Evolutionary conservation across 306 rosid species (phyloP), one percentile per base, ranked within the genome.

Genomic region (Casuarina cunninghamiana): DNA sequence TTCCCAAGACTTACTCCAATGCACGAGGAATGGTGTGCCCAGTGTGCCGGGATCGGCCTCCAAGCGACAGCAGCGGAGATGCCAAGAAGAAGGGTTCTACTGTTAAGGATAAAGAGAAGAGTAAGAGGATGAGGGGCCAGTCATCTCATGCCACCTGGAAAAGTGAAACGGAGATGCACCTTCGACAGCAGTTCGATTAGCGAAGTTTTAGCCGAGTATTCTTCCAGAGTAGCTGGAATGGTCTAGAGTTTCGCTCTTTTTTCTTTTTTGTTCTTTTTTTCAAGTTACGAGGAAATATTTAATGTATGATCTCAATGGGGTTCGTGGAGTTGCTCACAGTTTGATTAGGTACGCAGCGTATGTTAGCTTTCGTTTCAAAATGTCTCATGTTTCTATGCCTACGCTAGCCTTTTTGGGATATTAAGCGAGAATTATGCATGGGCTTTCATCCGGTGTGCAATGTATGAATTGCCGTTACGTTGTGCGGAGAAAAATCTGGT

Each of bases 81-180:
- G 35, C 88, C 16, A 95, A 93, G 86, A 92, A 92, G 88, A 95
- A 95, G 86, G 99, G 97, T 32, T 91, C 97, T 53, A 82, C 90
- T 0, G 9, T 95, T 55, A 95, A 95, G 84, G 99, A 95, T 26
- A 95, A 93, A 85, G 99, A 95, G 88, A 95, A 89, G 91, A 84
- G 82, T 57, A 95, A 95, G 82, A 89, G 99, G 83, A 85, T 93
- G 96, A 95, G 80, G 80, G 97, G 99, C 62, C 97, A 95, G 80
- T 95, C 97, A 55, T 92, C 99, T 82, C 99, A 95, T 81, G 97
- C 88, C n/a, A 50, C 84, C 12, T 95, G 99, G 99, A 95, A 95
- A 82, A 95, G 97, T 61, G 98, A 95, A 84, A 89, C 97, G 11
- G 97, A 95, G 84, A 95, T 95, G 98, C 97, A 93, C 7, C 92